Evolutionary conservation across 2,329 filamentous ascomycete species (phyloP).

Genomic region (Juglanconis juglandina): DNA sequence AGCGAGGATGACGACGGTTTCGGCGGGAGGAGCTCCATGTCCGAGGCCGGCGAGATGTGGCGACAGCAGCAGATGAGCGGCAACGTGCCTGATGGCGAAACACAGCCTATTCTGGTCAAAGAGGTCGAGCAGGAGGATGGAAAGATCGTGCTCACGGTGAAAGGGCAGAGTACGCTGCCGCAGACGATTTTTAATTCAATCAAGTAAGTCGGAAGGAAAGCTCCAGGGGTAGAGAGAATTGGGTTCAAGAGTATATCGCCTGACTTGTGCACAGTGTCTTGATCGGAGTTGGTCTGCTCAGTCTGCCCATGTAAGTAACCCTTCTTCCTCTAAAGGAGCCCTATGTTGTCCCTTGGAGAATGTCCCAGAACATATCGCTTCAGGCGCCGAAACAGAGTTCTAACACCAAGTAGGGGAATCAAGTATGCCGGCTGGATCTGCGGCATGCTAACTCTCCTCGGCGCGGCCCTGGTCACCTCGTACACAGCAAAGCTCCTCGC

Average conservation of each 20-base stretch:
- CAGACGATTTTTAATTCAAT: constrained; percentile 97
- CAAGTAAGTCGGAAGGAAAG: constrained; percentile 47
- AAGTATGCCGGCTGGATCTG: constrained; percentile 86
- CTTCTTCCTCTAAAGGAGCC: too few species aligned
- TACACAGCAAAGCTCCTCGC: constrained; percentile 85
- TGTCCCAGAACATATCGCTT: too few species aligned
- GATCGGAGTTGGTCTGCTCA: constrained; percentile 85
- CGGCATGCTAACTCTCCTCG: constrained; percentile 70
- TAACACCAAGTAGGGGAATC: constrained; percentile 48
- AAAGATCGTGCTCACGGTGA: constrained; percentile 76
- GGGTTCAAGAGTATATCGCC: background rate
- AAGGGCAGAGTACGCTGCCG: constrained; percentile 90
- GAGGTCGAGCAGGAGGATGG: constrained; percentile 79
- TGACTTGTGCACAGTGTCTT: constrained; percentile 53
- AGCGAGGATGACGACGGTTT: constrained; percentile 31
- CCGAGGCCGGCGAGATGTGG: constrained; percentile 50
- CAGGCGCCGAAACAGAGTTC: too few species aligned
- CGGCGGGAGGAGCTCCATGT: constrained; percentile 41
- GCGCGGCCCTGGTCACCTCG: constrained; percentile 71
- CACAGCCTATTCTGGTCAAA: constrained; percentile 78
- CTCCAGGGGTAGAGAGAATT: constrained; percentile 5
- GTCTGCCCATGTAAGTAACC: constrained; percentile 62
- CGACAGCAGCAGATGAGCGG: constrained; percentile 47
- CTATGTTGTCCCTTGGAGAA: too few species aligned
- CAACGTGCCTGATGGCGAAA: constrained; percentile 53